phyloP scores from a whole-genome alignment of 495 filamentous ascomycete genomes.

The Neurospora sp. region DNA sequence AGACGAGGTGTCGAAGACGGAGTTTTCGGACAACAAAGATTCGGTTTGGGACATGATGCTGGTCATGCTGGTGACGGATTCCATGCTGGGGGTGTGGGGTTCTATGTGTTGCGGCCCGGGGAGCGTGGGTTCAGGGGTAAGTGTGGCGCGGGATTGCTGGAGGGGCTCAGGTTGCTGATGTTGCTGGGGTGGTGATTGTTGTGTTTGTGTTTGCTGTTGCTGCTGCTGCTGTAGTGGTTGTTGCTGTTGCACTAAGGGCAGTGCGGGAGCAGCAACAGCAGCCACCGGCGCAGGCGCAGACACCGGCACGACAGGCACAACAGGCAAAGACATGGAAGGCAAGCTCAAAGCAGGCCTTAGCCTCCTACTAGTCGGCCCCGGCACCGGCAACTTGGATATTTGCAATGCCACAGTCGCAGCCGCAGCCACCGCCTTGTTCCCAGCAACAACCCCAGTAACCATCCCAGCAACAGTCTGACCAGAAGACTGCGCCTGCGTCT shows the following conservation, averaged over 20 bases:
- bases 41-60: background rate
- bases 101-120: background rate
- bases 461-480: background rate
- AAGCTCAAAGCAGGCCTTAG: background rate
- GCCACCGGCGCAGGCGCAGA: background rate
- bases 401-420: background rate
- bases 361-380: slow-evolving; percentile 6
- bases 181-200: background rate
- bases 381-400: background rate
- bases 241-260: background rate
- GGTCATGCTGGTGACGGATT: slow-evolving; percentile 3
- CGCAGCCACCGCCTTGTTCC: background rate
- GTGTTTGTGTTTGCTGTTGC: background rate
- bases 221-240: background rate
- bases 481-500: background rate
- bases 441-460: background rate
- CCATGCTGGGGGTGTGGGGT: slow-evolving; percentile 9
- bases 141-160: background rate
- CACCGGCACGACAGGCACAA: background rate
- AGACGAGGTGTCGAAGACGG: background rate
- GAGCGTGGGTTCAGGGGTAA: slow-evolving; percentile 9
- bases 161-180: background rate
- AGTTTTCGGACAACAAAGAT: background rate
- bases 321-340: background rate
- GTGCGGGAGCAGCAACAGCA: background rate